Base-by-base conservation (phyloP, 495 filamentous ascomycete species). In the Podospora sp. region DNA sequence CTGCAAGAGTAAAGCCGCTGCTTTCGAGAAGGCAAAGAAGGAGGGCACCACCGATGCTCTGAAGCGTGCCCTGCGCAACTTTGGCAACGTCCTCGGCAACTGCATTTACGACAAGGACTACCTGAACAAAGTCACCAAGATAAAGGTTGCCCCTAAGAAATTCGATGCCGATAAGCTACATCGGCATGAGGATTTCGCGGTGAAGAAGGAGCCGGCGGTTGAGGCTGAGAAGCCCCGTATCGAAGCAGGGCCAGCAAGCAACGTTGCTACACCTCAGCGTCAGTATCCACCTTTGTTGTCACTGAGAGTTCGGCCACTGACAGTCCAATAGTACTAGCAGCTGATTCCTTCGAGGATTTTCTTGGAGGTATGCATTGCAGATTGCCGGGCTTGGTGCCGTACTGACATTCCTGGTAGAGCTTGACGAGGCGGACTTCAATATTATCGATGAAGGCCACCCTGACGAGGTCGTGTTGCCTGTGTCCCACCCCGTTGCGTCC, bases 81-180 rank as follows among this genome's bases (percentile, higher is more conserved):
- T 99, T 78, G 95, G 95, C 52, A 99, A 99, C 73, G 89, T 97
- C 16, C 83, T 99, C 65, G 95, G 95, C 20, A 98, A 98, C 76
- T 99, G 95, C 79, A 87, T 99, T 63, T 97, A 98, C 81, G 95
- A 99, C 76, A 97, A 97, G 73, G 87, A 94, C 55, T 99, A 96
- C 76, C 79, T 98, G 65, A 78, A 85, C 40, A 92, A 92, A 75
- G 90, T 97, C 12, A 89, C 88, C 6, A 96, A 91, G 79, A 78
- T 98, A 58, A 97, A 92, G 80, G 83, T 85, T 26, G 79, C 70
- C 21, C 77, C 90, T 73, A 81, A 84, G 14, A 92, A 84, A 78
- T 94, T 91, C 82, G 87, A 92, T 69, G 83, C 87, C 27, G 85
- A 85, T 3, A 88, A 89, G n/a, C 82, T 97, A 18, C 88, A 97